These are phyloP conservation scores for Catharanthus roseus DNA, from an alignment of 257 asterid genomes.

Conservation along the genomic window DNA sequence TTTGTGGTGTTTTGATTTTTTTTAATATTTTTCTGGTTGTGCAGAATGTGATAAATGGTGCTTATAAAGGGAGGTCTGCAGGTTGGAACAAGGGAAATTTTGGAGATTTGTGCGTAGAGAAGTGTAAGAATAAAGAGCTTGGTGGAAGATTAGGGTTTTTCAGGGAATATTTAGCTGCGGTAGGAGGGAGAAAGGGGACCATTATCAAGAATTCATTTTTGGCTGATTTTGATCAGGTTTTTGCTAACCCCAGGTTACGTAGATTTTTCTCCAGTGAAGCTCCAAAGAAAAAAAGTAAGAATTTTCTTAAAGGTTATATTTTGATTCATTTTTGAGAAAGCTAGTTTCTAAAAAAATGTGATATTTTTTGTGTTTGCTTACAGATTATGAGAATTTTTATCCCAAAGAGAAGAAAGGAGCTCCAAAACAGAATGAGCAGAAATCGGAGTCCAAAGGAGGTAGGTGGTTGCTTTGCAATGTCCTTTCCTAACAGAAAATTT, in stretches of 20 bases:
- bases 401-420: conserved; percentile 53
- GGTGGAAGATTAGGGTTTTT: conserved; percentile 52
- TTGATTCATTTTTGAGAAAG: neutral
- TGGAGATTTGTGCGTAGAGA: conserved; percentile 29
- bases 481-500: neutral
- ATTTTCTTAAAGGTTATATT: neutral
- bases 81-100: conserved; percentile 25
- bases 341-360: neutral
- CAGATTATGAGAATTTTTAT: conserved; percentile 58
- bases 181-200: conserved; percentile 34
- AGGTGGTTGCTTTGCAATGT: neutral
- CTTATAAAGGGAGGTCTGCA: conserved; percentile 28
- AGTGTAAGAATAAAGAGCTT: conserved; percentile 19
- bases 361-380: conserved; percentile 2
- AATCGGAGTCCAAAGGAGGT: conserved; percentile 57
- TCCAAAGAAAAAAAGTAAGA: conserved; percentile 74
- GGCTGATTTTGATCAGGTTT: conserved; percentile 36
- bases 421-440: conserved; percentile 50
- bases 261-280: conserved; percentile 55
- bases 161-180: conserved; percentile 57
- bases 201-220: conserved; percentile 24
- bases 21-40: neutral
- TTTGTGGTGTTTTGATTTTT: conserved; percentile 5
- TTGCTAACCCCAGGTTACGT: conserved; percentile 36
- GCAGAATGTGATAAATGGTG: conserved; percentile 61